Evolutionary conservation across 345 rosid species (phyloP).

Genomic region (Corchorus capsularis): DNA sequence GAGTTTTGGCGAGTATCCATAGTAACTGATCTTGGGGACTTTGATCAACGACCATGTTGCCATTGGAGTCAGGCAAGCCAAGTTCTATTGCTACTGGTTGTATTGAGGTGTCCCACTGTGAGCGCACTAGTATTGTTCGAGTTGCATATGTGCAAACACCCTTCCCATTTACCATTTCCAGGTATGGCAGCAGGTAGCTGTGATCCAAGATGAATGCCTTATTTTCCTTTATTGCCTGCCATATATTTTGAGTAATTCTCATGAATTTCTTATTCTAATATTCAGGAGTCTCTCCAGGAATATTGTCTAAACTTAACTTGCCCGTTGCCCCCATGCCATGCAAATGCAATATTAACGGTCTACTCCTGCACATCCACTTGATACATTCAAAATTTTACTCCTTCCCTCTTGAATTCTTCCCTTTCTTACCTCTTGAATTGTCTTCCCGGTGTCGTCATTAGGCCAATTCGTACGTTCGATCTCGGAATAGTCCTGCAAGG

Average conservation of each 20-base stretch:
- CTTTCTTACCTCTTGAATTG: not conserved
- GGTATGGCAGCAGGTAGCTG: conserved; percentile 59
- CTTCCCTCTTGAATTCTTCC: too few relatives aligned
- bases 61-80: conserved; percentile 34
- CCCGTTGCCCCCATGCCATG: too few relatives aligned
- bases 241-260: too few relatives aligned
- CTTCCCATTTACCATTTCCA: conserved; percentile 36
- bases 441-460: accelerated
- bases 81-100: conserved; percentile 63
- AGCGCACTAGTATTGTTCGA: conserved; percentile 46
- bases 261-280: too few relatives aligned
- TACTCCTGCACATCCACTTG: too few relatives aligned
- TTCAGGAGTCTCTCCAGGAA: too few relatives aligned
- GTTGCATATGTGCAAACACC: conserved; percentile 62
- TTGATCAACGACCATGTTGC: not conserved
- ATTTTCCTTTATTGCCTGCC: conserved; percentile 45
- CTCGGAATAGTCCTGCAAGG: not conserved
- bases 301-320: too few relatives aligned
- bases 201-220: conserved; percentile 59
- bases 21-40: not conserved
- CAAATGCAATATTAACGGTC: too few relatives aligned
- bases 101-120: conserved; percentile 38
- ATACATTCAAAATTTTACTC: too few relatives aligned
- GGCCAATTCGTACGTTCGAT: too few relatives aligned
- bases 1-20: conserved; percentile 68